Percentiles rank a stretch among this genome's conserved stretches.
Evolutionary conservation across 2,329 filamentous ascomycete genomes (phyloP).

Genomic region (Arthrobotrys sinensis): DNA sequence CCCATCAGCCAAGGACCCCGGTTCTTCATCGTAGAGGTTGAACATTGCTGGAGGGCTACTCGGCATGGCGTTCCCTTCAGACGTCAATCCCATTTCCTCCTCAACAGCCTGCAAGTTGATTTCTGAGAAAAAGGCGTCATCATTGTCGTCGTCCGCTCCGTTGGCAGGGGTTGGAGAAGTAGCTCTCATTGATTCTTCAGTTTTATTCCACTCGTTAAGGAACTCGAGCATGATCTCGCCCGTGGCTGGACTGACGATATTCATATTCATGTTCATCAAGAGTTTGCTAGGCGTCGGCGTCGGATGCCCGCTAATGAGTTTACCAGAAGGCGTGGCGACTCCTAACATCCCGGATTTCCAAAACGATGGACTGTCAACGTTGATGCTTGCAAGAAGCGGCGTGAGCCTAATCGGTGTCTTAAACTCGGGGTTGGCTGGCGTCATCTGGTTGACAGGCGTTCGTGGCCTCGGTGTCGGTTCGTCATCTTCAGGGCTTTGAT

Average conservation of each 20-base stretch:
- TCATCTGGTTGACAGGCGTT: conserved; percentile 48
- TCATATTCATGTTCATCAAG: conserved; percentile 40
- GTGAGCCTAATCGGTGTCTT: conserved; percentile 58
- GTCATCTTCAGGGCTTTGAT: conserved; percentile 18
- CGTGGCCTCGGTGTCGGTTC: conserved; percentile 31
- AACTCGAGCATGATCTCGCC: conserved; percentile 60
- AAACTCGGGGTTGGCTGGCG: conserved; percentile 44
- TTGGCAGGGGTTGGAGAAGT: conserved; percentile 64
- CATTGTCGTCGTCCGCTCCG: conserved; percentile 66
- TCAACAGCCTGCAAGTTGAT: conserved; percentile 64
- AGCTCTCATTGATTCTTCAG: conserved; percentile 63
- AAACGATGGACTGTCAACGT: conserved; percentile 58
- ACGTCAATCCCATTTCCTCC: conserved; percentile 56
- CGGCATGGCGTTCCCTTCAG: conserved; percentile 67
- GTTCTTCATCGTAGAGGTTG: conserved; percentile 65
- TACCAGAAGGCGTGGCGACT: conserved; percentile 53
- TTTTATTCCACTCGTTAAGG: conserved; percentile 55
- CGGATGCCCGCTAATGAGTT: conserved; percentile 49
- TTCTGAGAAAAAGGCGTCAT: conserved; percentile 72
- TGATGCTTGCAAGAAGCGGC: conserved; percentile 58
- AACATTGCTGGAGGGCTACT: conserved; percentile 69
- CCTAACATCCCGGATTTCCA: conserved; percentile 58
- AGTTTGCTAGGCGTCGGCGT: conserved; percentile 57
- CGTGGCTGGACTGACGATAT: conserved; percentile 41
- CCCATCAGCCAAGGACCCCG: conserved; percentile 57